Evolutionary conservation across 257 asterid species (phyloP).

Genomic region (Nicotiana knightiana): DNA sequence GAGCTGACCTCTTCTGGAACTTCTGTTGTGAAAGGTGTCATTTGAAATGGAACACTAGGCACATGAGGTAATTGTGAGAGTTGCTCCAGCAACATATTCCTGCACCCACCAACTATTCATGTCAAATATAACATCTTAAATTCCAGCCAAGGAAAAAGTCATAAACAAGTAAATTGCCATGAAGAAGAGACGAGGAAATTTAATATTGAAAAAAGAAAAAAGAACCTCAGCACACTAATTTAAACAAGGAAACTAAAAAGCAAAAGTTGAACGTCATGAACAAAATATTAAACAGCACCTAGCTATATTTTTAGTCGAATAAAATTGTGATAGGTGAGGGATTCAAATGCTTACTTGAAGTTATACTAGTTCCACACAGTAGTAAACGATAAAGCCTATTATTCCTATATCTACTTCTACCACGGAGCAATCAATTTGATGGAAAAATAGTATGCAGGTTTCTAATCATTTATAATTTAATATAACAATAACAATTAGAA

Average conservation of each 20-base stretch:
- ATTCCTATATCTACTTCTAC: neutral
- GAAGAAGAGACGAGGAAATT: neutral
- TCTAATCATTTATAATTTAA: too few relatives aligned
- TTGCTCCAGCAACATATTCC: slow-evolving; percentile 29
- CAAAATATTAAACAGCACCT: neutral
- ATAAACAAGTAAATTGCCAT: neutral
- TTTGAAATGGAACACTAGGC: slow-evolving; percentile 52
- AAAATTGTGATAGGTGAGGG: neutral
- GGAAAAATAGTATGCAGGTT: too few relatives aligned
- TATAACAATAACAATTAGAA: neutral
- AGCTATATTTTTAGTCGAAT: neutral
- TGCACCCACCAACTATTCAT: neutral
- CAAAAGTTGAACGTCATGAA: neutral
- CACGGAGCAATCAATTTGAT: too few relatives aligned
- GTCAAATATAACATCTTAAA: neutral
- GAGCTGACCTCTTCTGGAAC: slow-evolving; percentile 27
- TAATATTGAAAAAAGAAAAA: neutral
- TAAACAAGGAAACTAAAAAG: neutral
- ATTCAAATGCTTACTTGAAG: neutral
- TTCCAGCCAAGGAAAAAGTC: neutral
- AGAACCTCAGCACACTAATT: neutral
- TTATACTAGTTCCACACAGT: neutral
- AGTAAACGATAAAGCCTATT: neutral
- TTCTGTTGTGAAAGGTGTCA: slow-evolving; percentile 30
- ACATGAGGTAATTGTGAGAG: slow-evolving; percentile 44